Evolutionary conservation across 106 monocot genomes (phyloP).

Genomic region (Posidonia australis): DNA sequence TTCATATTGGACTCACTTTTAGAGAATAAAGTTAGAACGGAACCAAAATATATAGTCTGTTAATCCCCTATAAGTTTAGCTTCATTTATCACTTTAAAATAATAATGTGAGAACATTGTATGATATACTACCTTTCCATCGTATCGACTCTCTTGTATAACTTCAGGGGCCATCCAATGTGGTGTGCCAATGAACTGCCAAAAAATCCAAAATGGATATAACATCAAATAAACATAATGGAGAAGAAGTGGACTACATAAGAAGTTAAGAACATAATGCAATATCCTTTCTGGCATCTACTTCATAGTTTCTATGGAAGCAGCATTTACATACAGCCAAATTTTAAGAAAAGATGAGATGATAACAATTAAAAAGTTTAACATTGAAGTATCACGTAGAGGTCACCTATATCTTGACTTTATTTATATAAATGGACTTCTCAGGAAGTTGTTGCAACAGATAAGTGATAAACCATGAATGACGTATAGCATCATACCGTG

Average conservation of each 20-base stretch:
- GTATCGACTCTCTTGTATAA: slow-evolving; percentile 99
- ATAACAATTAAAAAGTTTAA: too few relatives aligned
- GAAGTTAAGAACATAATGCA: background rate
- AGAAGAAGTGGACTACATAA: background rate
- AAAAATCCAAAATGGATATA: background rate
- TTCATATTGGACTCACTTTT: too few relatives aligned
- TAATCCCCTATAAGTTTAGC: background rate
- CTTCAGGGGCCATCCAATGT: slow-evolving; percentile 99
- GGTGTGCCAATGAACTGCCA: slow-evolving; percentile 94
- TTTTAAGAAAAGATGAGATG: too few relatives aligned
- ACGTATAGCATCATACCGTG: slow-evolving; percentile 48
- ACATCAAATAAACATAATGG: background rate
- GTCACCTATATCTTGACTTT: too few relatives aligned
- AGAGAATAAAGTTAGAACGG: background rate
- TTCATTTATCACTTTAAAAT: background rate
- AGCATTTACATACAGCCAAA: background rate
- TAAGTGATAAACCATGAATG: background rate
- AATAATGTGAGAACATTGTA: background rate
- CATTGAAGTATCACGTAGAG: background rate
- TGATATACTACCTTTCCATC: slow-evolving; percentile 79
- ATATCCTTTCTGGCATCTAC: too few relatives aligned
- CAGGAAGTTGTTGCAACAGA: background rate
- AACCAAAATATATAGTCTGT: background rate
- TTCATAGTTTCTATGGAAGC: too few relatives aligned
- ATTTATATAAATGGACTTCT: background rate